These are phyloP conservation scores for Ceratocystis huliohia DNA, from an alignment of 2,329 filamentous ascomycete genomes.

Conservation along the genomic window DNA sequence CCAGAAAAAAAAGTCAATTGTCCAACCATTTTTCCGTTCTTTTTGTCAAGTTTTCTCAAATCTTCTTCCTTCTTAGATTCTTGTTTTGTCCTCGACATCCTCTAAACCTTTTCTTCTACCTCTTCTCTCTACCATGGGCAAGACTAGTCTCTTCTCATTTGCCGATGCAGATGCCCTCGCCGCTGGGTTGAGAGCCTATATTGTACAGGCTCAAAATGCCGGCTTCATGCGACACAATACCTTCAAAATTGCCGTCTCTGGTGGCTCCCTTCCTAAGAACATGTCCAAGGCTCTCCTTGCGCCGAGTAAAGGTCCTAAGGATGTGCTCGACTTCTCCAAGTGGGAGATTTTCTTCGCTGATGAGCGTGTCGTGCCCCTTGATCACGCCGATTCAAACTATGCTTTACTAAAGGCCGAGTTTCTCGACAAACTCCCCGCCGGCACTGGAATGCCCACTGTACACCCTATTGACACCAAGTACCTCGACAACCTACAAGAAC, in stretches of 20 bases:
- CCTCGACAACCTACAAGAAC: conserved; percentile 71
- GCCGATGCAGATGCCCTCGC: conserved; percentile 57
- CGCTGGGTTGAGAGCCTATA: conserved; percentile 63
- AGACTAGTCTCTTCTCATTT: conserved; percentile 70
- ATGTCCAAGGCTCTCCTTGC: conserved; percentile 73
- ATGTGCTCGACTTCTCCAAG: conserved; percentile 62
- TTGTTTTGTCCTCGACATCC: background rate
- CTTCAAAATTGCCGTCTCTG: conserved; percentile 89
- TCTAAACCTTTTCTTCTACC: background rate
- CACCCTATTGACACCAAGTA: conserved; percentile 58
- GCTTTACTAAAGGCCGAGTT: conserved; percentile 74
- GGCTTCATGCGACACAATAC: conserved; percentile 66
- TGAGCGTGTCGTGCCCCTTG: conserved; percentile 84
- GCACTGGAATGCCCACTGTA: conserved; percentile 54
- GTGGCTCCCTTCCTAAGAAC: conserved; percentile 80
- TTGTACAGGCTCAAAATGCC: conserved; percentile 68
- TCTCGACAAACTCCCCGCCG: conserved; percentile 70
- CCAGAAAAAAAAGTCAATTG: conserved; percentile 3
- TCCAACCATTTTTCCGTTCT: background rate
- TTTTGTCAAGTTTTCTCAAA: background rate
- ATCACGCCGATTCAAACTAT: conserved; percentile 92
- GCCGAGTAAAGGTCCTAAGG: conserved; percentile 38
- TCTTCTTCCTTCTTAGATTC: conserved; percentile 14
- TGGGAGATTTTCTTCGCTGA: conserved; percentile 99
- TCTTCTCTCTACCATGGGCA: conserved; percentile 35